Percentiles rank a stretch among this genome's conserved stretches.
Evolutionary conservation across 2,329 filamentous ascomycete species (phyloP).

Genomic region (Trichoderma koningiopsis): DNA sequence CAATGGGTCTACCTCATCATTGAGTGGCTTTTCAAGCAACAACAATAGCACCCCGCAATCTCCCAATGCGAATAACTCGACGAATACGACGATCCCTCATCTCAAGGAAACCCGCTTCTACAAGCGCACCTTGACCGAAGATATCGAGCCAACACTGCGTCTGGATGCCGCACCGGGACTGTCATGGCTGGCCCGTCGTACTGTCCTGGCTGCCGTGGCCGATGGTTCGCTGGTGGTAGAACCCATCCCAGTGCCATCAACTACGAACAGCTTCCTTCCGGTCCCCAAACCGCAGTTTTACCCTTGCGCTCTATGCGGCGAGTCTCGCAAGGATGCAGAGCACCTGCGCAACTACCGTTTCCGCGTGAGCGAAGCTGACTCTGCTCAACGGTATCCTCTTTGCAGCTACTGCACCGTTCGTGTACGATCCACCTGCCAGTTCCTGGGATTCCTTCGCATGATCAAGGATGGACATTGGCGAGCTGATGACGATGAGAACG

Average conservation of each 20-base stretch:
- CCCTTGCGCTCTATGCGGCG: conserved; percentile 87
- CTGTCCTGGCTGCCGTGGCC: conserved; percentile 78
- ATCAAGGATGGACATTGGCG: conserved; percentile 92
- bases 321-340: conserved; percentile 68
- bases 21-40: conserved; percentile 51
- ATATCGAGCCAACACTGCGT: conserved; percentile 91
- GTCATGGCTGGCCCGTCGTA: conserved; percentile 88
- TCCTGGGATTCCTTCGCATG: conserved; percentile 87
- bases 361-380: conserved; percentile 82
- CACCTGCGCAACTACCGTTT: conserved; percentile 85
- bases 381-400: conserved; percentile 83
- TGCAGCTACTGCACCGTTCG: conserved; percentile 86
- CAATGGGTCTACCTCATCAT: conserved; percentile 63
- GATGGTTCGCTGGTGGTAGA: conserved; percentile 89
- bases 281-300: conserved; percentile 58
- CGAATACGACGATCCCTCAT: conserved; percentile 52
- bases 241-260: conserved; percentile 68
- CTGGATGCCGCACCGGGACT: conserved; percentile 87
- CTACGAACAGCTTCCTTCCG: conserved; percentile 44
- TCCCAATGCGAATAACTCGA: conserved; percentile 55
- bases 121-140: conserved; percentile 83
- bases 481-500: conserved; percentile 78
- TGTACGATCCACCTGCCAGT: conserved; percentile 86
- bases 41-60: conserved; percentile 60
- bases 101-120: conserved; percentile 93